phyloP scores from a whole-genome alignment of 2,329 filamentous ascomycete genomes.

The Lecanoromycetidae sp. region DNA sequence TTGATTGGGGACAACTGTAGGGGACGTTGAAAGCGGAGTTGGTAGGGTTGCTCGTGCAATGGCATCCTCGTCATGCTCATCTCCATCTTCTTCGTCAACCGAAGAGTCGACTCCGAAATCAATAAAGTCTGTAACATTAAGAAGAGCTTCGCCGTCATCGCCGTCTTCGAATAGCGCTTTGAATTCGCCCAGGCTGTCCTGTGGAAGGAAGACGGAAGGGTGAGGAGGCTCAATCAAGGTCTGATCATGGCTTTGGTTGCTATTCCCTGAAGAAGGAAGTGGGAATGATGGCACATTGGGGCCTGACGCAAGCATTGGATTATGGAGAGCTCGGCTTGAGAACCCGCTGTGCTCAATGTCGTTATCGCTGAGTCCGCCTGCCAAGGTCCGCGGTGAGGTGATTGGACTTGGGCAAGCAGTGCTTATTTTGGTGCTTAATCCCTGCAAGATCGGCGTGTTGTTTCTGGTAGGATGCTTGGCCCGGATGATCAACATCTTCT shows the following conservation, averaged over 20 bases:
- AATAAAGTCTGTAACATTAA: slow-evolving; percentile 60
- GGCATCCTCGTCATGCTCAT: slow-evolving; percentile 26
- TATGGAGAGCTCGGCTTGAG: slow-evolving; percentile 16
- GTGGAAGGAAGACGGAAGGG: slow-evolving; percentile 36
- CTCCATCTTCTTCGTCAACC: slow-evolving; percentile 48
- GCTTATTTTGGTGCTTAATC: slow-evolving; percentile 30
- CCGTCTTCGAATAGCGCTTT: slow-evolving; percentile 37
- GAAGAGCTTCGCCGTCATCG: slow-evolving; percentile 50
- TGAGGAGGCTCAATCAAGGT: slow-evolving; percentile 71
- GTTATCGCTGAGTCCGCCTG: slow-evolving; percentile 28
- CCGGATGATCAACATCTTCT: slow-evolving; percentile 36
- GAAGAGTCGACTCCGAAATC: slow-evolving; percentile 50
- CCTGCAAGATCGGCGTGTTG: slow-evolving; percentile 22
- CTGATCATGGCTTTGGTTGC: slow-evolving; percentile 33
- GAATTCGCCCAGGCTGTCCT: slow-evolving; percentile 2
- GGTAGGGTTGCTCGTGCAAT: neutral
- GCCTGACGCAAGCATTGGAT: slow-evolving; percentile 52
- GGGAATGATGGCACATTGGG: slow-evolving; percentile 37
- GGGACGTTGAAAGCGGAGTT: slow-evolving; percentile 19
- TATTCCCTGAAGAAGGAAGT: neutral
- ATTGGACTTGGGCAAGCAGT: slow-evolving; percentile 33
- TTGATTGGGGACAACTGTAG: neutral
- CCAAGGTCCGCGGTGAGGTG: slow-evolving; percentile 29
- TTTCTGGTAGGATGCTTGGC: slow-evolving; percentile 24
- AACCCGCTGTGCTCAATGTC: slow-evolving; percentile 27